Conservation (phyloP, 345 rosid genomes). For the Rhizophora mangle region DNA sequence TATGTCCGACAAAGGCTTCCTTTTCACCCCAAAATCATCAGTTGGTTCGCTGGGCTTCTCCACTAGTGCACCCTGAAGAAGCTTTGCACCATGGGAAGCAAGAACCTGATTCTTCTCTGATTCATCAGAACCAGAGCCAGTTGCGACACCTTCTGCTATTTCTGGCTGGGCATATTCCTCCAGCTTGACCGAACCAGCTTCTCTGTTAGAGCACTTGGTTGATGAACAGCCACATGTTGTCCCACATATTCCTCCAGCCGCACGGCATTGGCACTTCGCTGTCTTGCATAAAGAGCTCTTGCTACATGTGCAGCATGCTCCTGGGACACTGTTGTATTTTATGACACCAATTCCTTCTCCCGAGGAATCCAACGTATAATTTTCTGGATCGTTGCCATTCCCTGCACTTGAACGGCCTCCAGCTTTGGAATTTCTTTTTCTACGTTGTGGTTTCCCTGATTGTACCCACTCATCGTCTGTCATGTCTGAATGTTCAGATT, state of each 20-base stretch:
- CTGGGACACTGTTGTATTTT: slow-evolving; percentile 21
- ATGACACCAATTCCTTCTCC: slow-evolving; percentile 25
- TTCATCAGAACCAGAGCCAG: slow-evolving; percentile 38
- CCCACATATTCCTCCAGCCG: slow-evolving; percentile 59
- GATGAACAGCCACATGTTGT: slow-evolving; percentile 63
- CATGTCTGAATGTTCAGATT: slow-evolving; percentile 52
- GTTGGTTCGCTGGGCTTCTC: slow-evolving; percentile 40
- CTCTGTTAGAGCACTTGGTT: slow-evolving; percentile 64
- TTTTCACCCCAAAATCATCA: slow-evolving; percentile 41
- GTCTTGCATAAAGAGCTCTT: slow-evolving; percentile 69
- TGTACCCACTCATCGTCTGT: slow-evolving; percentile 57
- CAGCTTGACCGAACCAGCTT: slow-evolving; percentile 7
- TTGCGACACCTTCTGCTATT: slow-evolving; percentile 11
- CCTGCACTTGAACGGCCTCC: slow-evolving; percentile 33
- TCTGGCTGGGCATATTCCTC: slow-evolving; percentile 27
- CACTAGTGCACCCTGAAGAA: slow-evolving; percentile 70
- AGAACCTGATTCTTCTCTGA: slow-evolving; percentile 37
- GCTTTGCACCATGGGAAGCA: slow-evolving; percentile 72
- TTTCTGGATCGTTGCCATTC: slow-evolving; percentile 25
- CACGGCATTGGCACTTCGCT: slow-evolving; percentile 72
- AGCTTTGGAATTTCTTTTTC: slow-evolving; percentile 39
- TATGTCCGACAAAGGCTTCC: slow-evolving; percentile 81
- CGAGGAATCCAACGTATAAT: slow-evolving; percentile 16
- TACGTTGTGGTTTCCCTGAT: slow-evolving; percentile 33
- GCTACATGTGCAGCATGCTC: slow-evolving; percentile 65